Evolutionary conservation across 176 grass and related monocot species (phyloP).

Genomic region (Bromus sterilis): DNA sequence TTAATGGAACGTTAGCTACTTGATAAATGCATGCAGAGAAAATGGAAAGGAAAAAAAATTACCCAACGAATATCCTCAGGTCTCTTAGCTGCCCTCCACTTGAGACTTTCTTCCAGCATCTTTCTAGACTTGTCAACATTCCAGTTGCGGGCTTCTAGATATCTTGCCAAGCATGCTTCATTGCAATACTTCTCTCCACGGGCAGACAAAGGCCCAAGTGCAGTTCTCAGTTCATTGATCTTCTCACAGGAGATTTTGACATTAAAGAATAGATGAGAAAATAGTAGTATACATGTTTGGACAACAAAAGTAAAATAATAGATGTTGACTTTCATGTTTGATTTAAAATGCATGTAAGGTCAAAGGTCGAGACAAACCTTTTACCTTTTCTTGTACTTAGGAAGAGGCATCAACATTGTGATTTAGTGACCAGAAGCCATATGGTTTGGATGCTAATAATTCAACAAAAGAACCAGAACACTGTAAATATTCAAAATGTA

Average conservation of each 20-base stretch:
- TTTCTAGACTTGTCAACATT: slow-evolving; percentile 69
- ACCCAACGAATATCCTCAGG: slow-evolving; percentile 86
- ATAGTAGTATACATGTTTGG: background rate
- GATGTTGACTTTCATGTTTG: slow-evolving; percentile 1
- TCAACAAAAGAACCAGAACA: slow-evolving; percentile 8
- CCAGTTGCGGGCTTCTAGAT: slow-evolving; percentile 71
- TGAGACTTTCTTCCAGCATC: slow-evolving; percentile 82
- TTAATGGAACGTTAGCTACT: background rate
- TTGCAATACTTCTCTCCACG: slow-evolving; percentile 38
- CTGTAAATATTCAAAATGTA: slow-evolving; percentile 2
- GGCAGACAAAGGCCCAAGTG: slow-evolving; percentile 48
- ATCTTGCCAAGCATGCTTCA: slow-evolving; percentile 59
- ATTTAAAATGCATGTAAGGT: background rate
- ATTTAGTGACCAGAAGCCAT: background rate
- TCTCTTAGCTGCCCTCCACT: slow-evolving; percentile 78
- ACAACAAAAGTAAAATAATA: background rate
- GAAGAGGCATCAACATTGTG: background rate
- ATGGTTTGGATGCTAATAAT: background rate
- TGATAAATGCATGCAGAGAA: background rate
- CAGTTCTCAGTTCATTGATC: slow-evolving; percentile 66
- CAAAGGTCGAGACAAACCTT: background rate
- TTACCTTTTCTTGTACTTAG: background rate
- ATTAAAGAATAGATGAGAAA: background rate
- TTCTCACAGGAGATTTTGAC: slow-evolving; percentile 10
- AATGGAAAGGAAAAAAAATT: background rate